Evolutionary conservation across 805 yeast genomes (phyloP), one percentile per base, ranked within the genome.

Genomic region (Scheffersomyces spartinae): DNA sequence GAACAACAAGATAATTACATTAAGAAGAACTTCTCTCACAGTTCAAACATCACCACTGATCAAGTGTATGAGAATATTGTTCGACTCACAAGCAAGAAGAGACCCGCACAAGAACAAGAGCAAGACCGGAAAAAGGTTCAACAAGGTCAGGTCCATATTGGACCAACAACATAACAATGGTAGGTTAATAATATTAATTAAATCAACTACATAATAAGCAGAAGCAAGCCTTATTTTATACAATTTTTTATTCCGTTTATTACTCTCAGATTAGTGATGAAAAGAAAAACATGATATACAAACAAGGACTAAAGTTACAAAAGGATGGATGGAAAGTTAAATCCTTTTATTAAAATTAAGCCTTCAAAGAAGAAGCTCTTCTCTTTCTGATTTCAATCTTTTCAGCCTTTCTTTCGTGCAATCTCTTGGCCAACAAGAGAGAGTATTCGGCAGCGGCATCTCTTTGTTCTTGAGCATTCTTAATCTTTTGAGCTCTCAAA

Each of bases 381-480:
- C 96, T 85, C 94, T 88, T 88, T 74, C 81, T 85, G 69, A 81
- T 75, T 74, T 85, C 96, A 69, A 95, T 95, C 74, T 74, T 83
- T 71, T 84, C 94, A 62, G 93, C 88, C 76, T 88, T 88, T 73
- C 86, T 84, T 71, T 88, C 96, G 68, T 84, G 81, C 65, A 88
- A 80, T 70, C 97, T 88, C 74, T 84, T 71, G 61, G 99, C 97
- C 64, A 91, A 75, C 61, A 91, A 74, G 71, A 86, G 94, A 61
- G 96, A 94, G 79, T 91, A 91, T 71, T 91, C 98, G 61, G 97
- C 94, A 68, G 99, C 98, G 71, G 94, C 95, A 67, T 91, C 97
- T 84, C 94, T 85, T 71, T 85, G 95, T 58, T 83, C 85, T 75
- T 84, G 94, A 64, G 97, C 96, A 68, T 83, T 82, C 73, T 76